Evolutionary conservation across 805 yeast genomes (phyloP).

Genomic region (Pichia paraexigua): DNA sequence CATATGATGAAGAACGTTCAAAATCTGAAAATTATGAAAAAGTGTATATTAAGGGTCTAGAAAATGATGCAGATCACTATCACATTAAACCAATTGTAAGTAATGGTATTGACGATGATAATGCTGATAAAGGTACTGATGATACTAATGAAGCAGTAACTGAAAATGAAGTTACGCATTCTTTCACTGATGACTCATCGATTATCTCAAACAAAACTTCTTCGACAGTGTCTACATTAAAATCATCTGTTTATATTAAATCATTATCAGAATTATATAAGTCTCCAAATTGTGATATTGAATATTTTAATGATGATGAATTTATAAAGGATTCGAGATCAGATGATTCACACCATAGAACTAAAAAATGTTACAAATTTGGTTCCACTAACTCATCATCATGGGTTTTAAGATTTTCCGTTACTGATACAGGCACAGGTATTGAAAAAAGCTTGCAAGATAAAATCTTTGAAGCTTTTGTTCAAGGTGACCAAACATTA

Average conservation of each 20-base stretch:
- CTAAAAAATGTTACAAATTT: conserved; percentile 15
- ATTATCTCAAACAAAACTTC: not conserved
- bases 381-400: conserved; percentile 13
- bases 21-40: conserved; percentile 32
- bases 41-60: conserved; percentile 35
- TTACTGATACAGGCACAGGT: conserved; percentile 91
- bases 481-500: conserved; percentile 92
- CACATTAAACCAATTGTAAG: conserved; percentile 6
- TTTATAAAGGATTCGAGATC: conserved; percentile 15
- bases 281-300: conserved; percentile 12
- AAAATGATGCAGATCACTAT: conserved; percentile 8
- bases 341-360: conserved; percentile 14
- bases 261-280: conserved; percentile 35
- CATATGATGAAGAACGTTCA: conserved; percentile 53
- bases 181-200: conserved; percentile 2
- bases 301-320: conserved; percentile 16
- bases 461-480: conserved; percentile 90
- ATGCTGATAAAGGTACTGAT: not conserved
- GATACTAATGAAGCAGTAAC: not conserved
- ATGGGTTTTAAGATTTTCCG: conserved; percentile 64
- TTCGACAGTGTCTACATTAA: conserved; percentile 22
- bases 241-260: conserved; percentile 31
- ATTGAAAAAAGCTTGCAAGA: conserved; percentile 75
- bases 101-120: not conserved
- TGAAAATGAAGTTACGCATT: not conserved